Evolutionary conservation across 176 grass and related monocot species (phyloP), one percentile per base, ranked within the genome.

Genomic region (Olyra latifolia): DNA sequence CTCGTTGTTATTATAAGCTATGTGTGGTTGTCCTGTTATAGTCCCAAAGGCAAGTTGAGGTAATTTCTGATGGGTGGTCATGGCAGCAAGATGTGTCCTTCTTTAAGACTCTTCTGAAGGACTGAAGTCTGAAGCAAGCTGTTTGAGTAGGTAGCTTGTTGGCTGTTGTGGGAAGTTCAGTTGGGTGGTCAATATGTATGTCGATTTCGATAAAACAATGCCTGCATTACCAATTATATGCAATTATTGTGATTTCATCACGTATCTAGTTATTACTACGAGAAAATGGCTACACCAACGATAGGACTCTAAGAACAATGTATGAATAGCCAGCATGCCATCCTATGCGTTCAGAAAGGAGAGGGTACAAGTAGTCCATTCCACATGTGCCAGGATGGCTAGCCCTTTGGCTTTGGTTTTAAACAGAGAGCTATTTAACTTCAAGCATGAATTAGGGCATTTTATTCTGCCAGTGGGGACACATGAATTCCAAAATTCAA

Each of bases 51-150:
- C 17, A 35, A 35, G 10, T 71, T 23, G 10, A 32, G 27, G 13
- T 71, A 11, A 17, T 22, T 71, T 70, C 41, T 60, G 8, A 12
- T 48, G 60, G 62, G 56, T 77, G n/a, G 28, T n/a, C 41, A 25
- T 77, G 42, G 43, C 54, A 71, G 28, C 28, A 78, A 84, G 52
- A 59, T 40, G 28, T 13, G 48, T 54, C 13, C 62, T 50, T n/a
- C 43, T 50, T 28, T 13, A 25, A 4, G 1, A 35, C 4, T 35
- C 5, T 4, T 35, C 32, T 35, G 32, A 35, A 35, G 32, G 32
- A 4, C 32, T 35, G 32, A 35, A 35, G 32, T 35, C 32, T 35
- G 55, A 76, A 61, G 35, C 8, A 28, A 63, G 2, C 57, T 77
- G 75, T 35, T 62, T 64, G 10, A 9, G 17, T 62, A 2, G 25